These are phyloP conservation scores for Kodamaea fukazawae DNA, from an alignment of 805 yeast genomes.

Conservation along the genomic window DNA sequence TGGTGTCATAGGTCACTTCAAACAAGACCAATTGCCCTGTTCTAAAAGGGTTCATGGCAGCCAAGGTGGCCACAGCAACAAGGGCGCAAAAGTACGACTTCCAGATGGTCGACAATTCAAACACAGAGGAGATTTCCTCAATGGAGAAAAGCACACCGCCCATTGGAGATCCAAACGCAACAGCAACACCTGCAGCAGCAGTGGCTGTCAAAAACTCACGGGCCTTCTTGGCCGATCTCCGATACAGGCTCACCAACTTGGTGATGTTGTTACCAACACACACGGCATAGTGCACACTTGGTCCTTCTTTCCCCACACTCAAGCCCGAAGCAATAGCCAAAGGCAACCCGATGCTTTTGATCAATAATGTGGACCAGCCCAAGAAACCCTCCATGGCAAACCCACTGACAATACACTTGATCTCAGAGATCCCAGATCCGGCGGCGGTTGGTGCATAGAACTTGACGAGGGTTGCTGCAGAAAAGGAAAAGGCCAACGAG, in stretches of 20 bases:
- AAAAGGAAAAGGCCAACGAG: slow-evolving; percentile 59
- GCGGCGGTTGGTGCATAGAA: slow-evolving; percentile 85
- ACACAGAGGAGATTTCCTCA: slow-evolving; percentile 81
- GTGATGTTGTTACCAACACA: slow-evolving; percentile 89
- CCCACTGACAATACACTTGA: slow-evolving; percentile 91
- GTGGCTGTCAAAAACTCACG: slow-evolving; percentile 80
- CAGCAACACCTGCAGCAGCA: slow-evolving; percentile 98
- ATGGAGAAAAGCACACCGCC: slow-evolving; percentile 93
- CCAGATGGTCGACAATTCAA: slow-evolving; percentile 81
- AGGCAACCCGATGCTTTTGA: slow-evolving; percentile 81
- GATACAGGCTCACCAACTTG: slow-evolving; percentile 45
- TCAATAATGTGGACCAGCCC: slow-evolving; percentile 64
- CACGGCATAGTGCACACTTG: slow-evolving; percentile 95
- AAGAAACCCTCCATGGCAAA: slow-evolving; percentile 77
- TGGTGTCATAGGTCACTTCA: slow-evolving; percentile 81
- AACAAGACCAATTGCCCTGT: slow-evolving; percentile 93
- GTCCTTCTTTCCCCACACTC: slow-evolving; percentile 97
- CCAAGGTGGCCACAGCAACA: slow-evolving; percentile 78
- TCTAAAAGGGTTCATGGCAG: slow-evolving; percentile 84
- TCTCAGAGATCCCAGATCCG: slow-evolving; percentile 96
- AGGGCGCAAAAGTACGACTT: slow-evolving; percentile 88
- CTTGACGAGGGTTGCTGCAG: slow-evolving; percentile 68
- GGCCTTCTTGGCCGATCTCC: slow-evolving; percentile 43
- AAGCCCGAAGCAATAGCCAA: slow-evolving; percentile 90
- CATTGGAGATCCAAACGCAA: slow-evolving; percentile 95